phyloP scores from a whole-genome alignment of 352 stramenopile species.

The Blastocystis sp. region DNA sequence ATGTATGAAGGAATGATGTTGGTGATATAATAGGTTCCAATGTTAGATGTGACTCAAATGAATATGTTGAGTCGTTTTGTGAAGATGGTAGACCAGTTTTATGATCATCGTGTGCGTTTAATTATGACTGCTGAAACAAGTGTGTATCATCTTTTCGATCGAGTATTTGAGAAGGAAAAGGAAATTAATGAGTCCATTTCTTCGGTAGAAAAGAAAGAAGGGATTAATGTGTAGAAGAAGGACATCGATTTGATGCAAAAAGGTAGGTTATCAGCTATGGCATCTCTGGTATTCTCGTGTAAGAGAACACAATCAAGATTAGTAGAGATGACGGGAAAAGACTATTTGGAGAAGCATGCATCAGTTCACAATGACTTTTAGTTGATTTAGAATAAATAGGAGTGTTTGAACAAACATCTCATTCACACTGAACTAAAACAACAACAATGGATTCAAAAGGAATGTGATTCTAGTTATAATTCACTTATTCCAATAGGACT shows the following conservation, averaged over 20 bases:
- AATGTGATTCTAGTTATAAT: slow-evolving; percentile 39
- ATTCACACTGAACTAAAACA: slow-evolving; percentile 35
- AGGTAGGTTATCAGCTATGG: slow-evolving; percentile 1
- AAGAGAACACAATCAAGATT: slow-evolving; percentile 51
- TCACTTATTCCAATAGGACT: neutral
- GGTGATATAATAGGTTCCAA: slow-evolving; percentile 6
- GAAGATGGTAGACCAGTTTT: slow-evolving; percentile 62
- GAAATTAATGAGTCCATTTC: neutral
- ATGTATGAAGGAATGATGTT: neutral
- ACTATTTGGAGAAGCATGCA: slow-evolving; percentile 46
- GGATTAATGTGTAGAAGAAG: neutral
- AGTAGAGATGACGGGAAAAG: slow-evolving; percentile 38
- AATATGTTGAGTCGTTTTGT: slow-evolving; percentile 53
- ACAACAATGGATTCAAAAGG: slow-evolving; percentile 44
- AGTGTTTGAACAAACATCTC: neutral
- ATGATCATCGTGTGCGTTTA: slow-evolving; percentile 32
- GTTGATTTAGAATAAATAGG: neutral
- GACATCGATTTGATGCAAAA: slow-evolving; percentile 54
- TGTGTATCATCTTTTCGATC: slow-evolving; percentile 39
- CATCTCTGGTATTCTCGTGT: slow-evolving; percentile 49
- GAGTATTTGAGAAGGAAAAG: slow-evolving; percentile 45
- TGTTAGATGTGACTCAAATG: slow-evolving; percentile 26
- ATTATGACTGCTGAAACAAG: slow-evolving; percentile 45
- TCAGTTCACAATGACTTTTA: no score
- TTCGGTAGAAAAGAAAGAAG: neutral